These are phyloP conservation scores for Metschnikowia peoriensis DNA, from an alignment of 805 yeast species.

Conservation along the genomic window DNA sequence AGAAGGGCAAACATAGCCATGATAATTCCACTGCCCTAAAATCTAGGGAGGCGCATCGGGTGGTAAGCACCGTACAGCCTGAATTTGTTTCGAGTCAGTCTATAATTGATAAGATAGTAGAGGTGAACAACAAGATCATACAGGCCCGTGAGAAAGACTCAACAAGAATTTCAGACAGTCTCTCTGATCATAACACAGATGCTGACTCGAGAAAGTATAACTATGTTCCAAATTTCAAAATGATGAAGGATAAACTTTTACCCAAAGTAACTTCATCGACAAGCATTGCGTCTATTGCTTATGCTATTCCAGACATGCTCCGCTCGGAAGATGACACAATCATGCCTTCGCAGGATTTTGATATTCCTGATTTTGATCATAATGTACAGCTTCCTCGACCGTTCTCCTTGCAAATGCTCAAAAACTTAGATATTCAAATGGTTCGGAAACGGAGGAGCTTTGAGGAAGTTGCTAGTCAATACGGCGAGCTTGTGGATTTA, in stretches of 20 bases:
- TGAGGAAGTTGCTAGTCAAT: conserved; percentile 28
- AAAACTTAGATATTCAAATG: conserved; percentile 33
- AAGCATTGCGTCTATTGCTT: not conserved
- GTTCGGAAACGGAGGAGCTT: conserved; percentile 26
- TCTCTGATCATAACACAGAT: not conserved
- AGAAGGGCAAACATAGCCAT: conserved; percentile 5
- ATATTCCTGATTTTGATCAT: conserved; percentile 3
- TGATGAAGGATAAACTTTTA: conserved; percentile 7
- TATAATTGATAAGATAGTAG: conserved; percentile 15
- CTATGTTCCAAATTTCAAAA: conserved; percentile 7
- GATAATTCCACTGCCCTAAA: not conserved
- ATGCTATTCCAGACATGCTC: not conserved
- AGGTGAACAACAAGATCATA: conserved; percentile 11
- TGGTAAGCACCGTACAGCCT: conserved; percentile 16
- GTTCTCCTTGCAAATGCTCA: conserved; percentile 31
- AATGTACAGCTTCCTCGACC: conserved; percentile 30
- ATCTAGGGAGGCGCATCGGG: not conserved
- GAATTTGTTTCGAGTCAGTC: conserved; percentile 12
- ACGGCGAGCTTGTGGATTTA: conserved; percentile 13
- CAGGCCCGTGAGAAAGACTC: conserved; percentile 5
- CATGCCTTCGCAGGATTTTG: conserved; percentile 5
- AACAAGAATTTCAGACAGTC: not conserved
- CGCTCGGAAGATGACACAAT: not conserved
- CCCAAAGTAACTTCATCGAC: conserved; percentile 1
- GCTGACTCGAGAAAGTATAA: not conserved